These are phyloP conservation scores for Angomonas desouzai DNA, from an alignment of 208 protist genomes.

Conservation along the genomic window DNA sequence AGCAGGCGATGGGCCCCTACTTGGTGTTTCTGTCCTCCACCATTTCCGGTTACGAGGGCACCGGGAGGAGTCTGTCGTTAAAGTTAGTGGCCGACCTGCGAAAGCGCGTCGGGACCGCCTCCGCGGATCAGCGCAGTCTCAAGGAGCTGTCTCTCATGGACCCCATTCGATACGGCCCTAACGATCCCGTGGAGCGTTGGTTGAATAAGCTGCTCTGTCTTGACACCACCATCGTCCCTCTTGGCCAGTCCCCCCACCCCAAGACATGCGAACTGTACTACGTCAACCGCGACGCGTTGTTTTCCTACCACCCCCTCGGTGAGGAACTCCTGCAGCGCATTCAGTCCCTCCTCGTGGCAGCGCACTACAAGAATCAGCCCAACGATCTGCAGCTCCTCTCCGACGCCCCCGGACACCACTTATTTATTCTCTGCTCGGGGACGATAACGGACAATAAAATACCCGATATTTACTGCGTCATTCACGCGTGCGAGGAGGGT, in stretches of 20 bases:
- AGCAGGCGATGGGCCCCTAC: constrained; percentile 96
- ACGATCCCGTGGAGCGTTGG: constrained; percentile 97
- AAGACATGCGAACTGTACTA: constrained; percentile 97
- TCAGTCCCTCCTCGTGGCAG: constrained; percentile 94
- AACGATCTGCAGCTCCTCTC: constrained; percentile 99
- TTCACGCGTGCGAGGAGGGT: constrained; percentile 98
- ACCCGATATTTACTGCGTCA: constrained; percentile 97
- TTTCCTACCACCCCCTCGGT: constrained; percentile 96
- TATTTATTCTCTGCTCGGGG: constrained; percentile 96
- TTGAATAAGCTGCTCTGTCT: constrained; percentile 99
- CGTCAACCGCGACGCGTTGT: constrained; percentile 98
- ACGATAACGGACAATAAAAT: constrained; percentile 51
- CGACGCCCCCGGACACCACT: constrained; percentile 98
- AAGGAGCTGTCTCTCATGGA: constrained; percentile 94
- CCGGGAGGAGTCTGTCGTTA: constrained; percentile 98
- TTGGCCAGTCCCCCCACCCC: constrained; percentile 86
- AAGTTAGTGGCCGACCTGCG: constrained; percentile 99
- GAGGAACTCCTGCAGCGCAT: constrained; percentile 95
- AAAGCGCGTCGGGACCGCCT: constrained; percentile 36
- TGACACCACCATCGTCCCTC: constrained; percentile 80
- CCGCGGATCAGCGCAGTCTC: constrained; percentile 60
- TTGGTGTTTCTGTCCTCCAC: constrained; percentile 99
- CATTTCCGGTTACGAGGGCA: constrained; percentile 98
- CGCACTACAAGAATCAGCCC: constrained; percentile 99
- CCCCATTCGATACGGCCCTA: constrained; percentile 97